phyloP scores from a whole-genome alignment of 2,329 filamentous ascomycete genomes.

The Alternaria sp. region DNA sequence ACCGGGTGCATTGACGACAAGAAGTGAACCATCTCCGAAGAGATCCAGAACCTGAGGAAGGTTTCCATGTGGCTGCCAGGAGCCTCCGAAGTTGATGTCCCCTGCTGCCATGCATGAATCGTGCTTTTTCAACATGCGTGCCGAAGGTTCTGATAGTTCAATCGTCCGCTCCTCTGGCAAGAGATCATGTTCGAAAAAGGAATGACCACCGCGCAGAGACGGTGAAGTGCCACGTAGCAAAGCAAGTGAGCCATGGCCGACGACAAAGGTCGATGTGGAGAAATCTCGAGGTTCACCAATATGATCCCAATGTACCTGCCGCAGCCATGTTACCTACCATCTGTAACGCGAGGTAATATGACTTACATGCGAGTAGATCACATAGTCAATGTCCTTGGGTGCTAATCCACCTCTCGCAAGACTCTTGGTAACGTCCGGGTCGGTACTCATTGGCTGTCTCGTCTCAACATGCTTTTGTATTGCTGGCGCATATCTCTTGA shows the following conservation, averaged over 20 bases:
- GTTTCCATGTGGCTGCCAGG: slow-evolving; percentile 55
- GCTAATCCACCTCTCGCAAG: slow-evolving; percentile 48
- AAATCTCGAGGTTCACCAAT: slow-evolving; percentile 54
- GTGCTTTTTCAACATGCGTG: background rate
- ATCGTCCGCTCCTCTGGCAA: slow-evolving; percentile 53
- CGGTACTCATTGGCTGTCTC: slow-evolving; percentile 55
- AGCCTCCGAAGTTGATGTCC: slow-evolving; percentile 21
- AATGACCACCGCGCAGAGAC: slow-evolving; percentile 40
- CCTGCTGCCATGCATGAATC: slow-evolving; percentile 1
- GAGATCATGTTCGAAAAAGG: slow-evolving; percentile 56
- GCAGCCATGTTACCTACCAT: background rate
- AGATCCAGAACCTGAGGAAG: slow-evolving; percentile 59
- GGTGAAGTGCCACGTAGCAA: slow-evolving; percentile 35
- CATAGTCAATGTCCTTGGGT: slow-evolving; percentile 52
- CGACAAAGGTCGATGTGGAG: slow-evolving; percentile 48
- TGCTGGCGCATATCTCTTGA: slow-evolving; percentile 54
- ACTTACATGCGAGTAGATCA: slow-evolving; percentile 54
- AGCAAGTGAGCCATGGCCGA: slow-evolving; percentile 44
- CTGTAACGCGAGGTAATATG: background rate
- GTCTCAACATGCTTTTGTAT: slow-evolving; percentile 58
- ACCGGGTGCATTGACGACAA: slow-evolving; percentile 61
- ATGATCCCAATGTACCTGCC: slow-evolving; percentile 54
- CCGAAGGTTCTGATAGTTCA: slow-evolving; percentile 53
- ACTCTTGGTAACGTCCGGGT: slow-evolving; percentile 52
- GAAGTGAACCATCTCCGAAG: slow-evolving; percentile 59